Evolutionary conservation across 1,139 yeast genomes (phyloP).

Genomic region (Sugiyamaella neomexicana): DNA sequence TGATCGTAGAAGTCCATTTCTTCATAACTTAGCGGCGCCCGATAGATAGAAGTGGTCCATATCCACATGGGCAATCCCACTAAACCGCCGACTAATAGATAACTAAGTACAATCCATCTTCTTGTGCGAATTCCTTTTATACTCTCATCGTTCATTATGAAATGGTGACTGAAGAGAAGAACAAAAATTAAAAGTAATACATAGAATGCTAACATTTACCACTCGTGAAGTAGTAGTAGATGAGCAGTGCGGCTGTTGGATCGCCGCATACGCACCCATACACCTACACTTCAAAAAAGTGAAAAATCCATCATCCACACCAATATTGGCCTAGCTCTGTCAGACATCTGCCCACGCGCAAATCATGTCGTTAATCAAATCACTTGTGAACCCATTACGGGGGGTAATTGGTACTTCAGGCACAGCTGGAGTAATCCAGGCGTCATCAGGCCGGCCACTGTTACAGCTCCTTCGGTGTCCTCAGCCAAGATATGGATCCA

Average conservation of each 20-base stretch:
- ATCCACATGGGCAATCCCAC: constrained; percentile 75
- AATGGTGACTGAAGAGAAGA: not conserved
- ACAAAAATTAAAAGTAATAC: too few species aligned
- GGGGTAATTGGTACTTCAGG: not conserved
- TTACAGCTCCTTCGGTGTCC: constrained; percentile 2
- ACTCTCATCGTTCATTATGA: not conserved
- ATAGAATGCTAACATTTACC: too few species aligned
- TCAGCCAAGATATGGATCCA: constrained; percentile 28
- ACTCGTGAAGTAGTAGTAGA: too few species aligned
- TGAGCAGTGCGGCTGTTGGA: too few species aligned
- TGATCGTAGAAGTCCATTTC: constrained; percentile 49
- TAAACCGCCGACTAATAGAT: constrained; percentile 33
- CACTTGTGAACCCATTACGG: constrained; percentile 2
- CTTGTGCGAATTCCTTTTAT: constrained; percentile 6
- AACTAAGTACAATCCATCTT: constrained; percentile 15
- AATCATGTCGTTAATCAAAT: constrained; percentile 5
- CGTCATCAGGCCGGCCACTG: constrained; percentile 1
- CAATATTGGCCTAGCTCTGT: too few species aligned
- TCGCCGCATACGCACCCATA: too few species aligned
- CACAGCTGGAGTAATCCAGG: not conserved
- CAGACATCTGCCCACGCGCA: too few species aligned
- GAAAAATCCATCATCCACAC: too few species aligned
- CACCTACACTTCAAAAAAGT: too few species aligned
- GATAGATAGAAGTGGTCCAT: constrained; percentile 65
- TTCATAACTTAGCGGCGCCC: constrained; percentile 69